Evolutionary conservation across 2,329 filamentous ascomycete species (phyloP).

Genomic region (Lecanicillium sp.): DNA sequence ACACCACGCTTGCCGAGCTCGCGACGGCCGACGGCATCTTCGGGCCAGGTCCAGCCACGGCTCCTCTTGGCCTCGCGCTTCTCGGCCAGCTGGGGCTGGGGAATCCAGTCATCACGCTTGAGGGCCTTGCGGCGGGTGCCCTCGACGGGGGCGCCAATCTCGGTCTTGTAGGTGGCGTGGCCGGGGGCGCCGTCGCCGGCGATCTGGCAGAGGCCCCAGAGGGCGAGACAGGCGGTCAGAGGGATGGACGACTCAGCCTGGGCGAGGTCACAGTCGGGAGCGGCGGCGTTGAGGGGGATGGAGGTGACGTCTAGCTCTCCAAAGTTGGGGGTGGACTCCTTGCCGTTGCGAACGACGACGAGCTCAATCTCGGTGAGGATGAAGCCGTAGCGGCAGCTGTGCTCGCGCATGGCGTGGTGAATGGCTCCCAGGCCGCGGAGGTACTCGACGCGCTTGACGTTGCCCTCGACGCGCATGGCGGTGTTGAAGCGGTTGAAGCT

Average conservation of each 20-base stretch:
- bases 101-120: conserved; percentile 70
- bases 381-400: conserved; percentile 89
- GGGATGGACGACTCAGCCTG: conserved; percentile 32
- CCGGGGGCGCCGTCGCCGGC: conserved; percentile 52
- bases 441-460: conserved; percentile 82
- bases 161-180: conserved; percentile 59
- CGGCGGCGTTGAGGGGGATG: conserved; percentile 48
- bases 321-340: conserved; percentile 67
- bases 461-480: conserved; percentile 80
- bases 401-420: conserved; percentile 88
- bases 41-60: conserved; percentile 69
- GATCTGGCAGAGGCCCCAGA: conserved; percentile 73
- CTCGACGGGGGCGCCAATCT: conserved; percentile 70
- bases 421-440: conserved; percentile 79
- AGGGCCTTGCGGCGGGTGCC: conserved; percentile 64
- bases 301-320: conserved; percentile 75
- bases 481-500: conserved; percentile 94
- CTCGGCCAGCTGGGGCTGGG: conserved; percentile 64
- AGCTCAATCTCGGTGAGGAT: conserved; percentile 96
- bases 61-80: conserved; percentile 70
- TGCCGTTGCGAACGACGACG: conserved; percentile 78
- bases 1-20: conserved; percentile 64
- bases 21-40: conserved; percentile 65
- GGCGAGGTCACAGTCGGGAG: conserved; percentile 24
- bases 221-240: conserved; percentile 65